Conservation (phyloP, 1,284 basidiomycete species). For the Calocybe gambosa region DNA sequence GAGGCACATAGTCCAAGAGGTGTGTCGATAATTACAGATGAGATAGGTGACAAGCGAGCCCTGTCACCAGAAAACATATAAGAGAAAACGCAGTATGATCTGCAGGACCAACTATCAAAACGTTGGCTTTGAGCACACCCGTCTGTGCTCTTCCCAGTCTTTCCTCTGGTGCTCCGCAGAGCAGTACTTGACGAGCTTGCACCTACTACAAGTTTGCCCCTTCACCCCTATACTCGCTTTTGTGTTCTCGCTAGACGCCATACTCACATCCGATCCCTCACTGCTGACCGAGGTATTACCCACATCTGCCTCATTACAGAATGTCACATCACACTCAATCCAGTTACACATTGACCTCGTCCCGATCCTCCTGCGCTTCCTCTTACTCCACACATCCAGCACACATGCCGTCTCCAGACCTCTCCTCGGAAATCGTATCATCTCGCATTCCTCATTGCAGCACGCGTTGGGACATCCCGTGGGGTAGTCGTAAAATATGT, state of each 20-base stretch:
- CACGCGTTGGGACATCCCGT: slow-evolving; percentile 70
- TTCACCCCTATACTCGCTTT: slow-evolving; percentile 25
- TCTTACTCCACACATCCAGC: slow-evolving; percentile 51
- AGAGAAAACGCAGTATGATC: no score
- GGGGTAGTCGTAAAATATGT: slow-evolving; percentile 68
- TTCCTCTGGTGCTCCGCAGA: slow-evolving; percentile 61
- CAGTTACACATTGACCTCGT: slow-evolving; percentile 69
- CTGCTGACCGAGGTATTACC: slow-evolving; percentile 28
- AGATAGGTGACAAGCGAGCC: no score
- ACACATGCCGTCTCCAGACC: slow-evolving; percentile 55
- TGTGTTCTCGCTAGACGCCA: slow-evolving; percentile 23
- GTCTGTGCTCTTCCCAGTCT: slow-evolving; percentile 68
- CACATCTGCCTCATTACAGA: slow-evolving; percentile 36
- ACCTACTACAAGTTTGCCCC: slow-evolving; percentile 64
- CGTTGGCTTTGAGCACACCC: slow-evolving; percentile 47
- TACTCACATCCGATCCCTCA: slow-evolving; percentile 42
- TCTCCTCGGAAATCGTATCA: slow-evolving; percentile 66
- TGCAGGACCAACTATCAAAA: background rate
- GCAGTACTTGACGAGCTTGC: slow-evolving; percentile 69
- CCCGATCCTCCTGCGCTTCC: slow-evolving; percentile 40
- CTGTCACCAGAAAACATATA: no score
- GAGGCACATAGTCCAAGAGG: no score
- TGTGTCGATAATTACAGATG: no score
- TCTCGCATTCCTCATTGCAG: slow-evolving; percentile 73
- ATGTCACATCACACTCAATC: slow-evolving; percentile 63